A percentile compares a stretch with the other conserved stretches of the same genome.
These are phyloP conservation scores for Adansonia gregorii DNA, from an alignment of 441 rosid species.

Conservation along the genomic window DNA sequence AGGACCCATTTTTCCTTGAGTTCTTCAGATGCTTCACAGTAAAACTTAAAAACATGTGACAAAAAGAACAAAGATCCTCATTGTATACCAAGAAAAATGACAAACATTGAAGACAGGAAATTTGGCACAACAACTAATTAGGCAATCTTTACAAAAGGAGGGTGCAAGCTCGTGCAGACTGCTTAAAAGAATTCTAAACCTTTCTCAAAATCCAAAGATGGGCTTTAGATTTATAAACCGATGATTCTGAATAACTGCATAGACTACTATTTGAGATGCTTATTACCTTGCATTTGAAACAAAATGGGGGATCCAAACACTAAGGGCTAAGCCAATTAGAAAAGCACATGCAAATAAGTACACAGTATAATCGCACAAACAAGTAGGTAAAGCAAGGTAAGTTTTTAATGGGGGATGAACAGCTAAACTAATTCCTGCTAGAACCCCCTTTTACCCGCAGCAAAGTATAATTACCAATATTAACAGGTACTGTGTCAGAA, in stretches of 20 bases:
- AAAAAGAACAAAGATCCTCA: background rate
- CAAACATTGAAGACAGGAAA: constrained; percentile 7
- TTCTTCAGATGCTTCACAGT: background rate
- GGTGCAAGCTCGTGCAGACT: background rate
- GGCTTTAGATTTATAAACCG: background rate
- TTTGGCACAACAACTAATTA: background rate
- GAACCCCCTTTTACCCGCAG: background rate
- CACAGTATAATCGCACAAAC: background rate
- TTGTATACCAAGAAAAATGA: background rate
- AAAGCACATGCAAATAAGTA: background rate
- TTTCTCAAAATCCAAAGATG: background rate
- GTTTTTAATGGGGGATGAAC: background rate
- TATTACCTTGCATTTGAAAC: background rate
- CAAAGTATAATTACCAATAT: background rate
- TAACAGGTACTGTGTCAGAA: background rate
- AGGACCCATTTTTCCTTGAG: background rate
- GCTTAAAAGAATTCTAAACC: background rate
- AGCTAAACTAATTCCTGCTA: background rate
- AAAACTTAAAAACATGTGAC: background rate
- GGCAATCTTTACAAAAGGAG: constrained; percentile 1
- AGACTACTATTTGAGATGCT: constrained; percentile 8
- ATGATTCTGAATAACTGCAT: constrained; percentile 5
- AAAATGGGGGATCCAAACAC: background rate
- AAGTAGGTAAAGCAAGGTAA: background rate
- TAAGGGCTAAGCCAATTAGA: background rate